phyloP scores from a whole-genome alignment of 2,329 filamentous ascomycete genomes.

The Tolypocladium paradoxum region DNA sequence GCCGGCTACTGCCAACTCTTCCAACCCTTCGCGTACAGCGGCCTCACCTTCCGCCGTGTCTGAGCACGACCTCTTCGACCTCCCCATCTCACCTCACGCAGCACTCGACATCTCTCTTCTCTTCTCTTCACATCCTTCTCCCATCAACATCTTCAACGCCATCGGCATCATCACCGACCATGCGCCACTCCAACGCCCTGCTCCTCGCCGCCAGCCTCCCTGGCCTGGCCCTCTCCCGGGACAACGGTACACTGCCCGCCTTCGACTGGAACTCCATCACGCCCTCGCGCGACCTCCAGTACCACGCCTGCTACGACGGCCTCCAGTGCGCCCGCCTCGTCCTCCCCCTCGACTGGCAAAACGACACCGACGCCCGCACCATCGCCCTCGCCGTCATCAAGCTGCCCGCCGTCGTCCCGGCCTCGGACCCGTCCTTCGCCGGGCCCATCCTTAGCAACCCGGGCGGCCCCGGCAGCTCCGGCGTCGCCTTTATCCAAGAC shows the following conservation, averaged over 20 bases:
- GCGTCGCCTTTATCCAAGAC: conserved; percentile 17
- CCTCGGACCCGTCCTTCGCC: conserved; percentile 25
- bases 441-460: conserved; percentile 34
- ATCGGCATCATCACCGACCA: background rate
- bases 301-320: conserved; percentile 27
- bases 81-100: background rate
- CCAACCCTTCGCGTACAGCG: no score
- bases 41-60: background rate
- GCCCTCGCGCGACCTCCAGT: conserved; percentile 24
- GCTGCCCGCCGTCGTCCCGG: conserved; percentile 26
- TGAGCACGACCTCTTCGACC: no score
- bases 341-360: conserved; percentile 32
- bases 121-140: background rate
- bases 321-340: conserved; percentile 30
- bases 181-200: background rate
- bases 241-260: background rate
- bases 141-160: background rate
- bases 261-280: conserved; percentile 26
- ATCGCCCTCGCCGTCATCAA: conserved; percentile 30
- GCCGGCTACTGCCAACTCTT: no score
- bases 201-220: background rate
- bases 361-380: conserved; percentile 14
- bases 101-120: background rate
- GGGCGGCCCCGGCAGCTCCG: conserved; percentile 32
- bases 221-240: background rate